Conservation (phyloP, 2,329 filamentous ascomycete species). For the Zymoseptoria tritici region DNA sequence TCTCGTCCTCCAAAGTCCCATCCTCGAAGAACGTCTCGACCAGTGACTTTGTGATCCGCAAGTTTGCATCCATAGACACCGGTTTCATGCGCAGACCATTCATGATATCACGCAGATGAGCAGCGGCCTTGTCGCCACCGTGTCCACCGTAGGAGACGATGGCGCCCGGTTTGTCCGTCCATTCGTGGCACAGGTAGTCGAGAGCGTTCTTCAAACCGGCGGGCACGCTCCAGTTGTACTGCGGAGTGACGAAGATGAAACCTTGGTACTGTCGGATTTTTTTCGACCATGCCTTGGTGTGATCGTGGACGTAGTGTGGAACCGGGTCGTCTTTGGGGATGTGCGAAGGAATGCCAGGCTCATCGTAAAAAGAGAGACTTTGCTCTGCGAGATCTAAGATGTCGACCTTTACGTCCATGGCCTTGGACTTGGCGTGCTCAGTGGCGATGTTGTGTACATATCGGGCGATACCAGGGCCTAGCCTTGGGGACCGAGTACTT, state of each 20-base stretch:
- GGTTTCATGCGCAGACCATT: not conserved
- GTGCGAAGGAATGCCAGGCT: constrained; percentile 33
- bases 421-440: not conserved
- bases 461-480: not conserved
- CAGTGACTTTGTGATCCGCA: not conserved
- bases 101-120: not conserved
- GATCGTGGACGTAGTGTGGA: constrained; percentile 33
- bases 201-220: constrained; percentile 55
- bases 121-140: constrained; percentile 30
- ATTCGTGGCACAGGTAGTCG: constrained; percentile 54
- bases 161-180: constrained; percentile 47
- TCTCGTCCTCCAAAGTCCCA: not conserved
- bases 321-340: constrained; percentile 4
- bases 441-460: not conserved
- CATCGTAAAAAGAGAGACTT: constrained; percentile 42
- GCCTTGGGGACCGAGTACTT: not conserved
- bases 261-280: constrained; percentile 40
- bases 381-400: constrained; percentile 34
- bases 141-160: constrained; percentile 49
- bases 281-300: constrained; percentile 40
- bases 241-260: constrained; percentile 46
- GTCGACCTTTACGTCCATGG: not conserved
- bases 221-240: constrained; percentile 52
- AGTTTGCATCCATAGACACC: not conserved
- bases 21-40: not conserved